Conservation (phyloP, 345 rosid species). For the Carallia brachiata region DNA sequence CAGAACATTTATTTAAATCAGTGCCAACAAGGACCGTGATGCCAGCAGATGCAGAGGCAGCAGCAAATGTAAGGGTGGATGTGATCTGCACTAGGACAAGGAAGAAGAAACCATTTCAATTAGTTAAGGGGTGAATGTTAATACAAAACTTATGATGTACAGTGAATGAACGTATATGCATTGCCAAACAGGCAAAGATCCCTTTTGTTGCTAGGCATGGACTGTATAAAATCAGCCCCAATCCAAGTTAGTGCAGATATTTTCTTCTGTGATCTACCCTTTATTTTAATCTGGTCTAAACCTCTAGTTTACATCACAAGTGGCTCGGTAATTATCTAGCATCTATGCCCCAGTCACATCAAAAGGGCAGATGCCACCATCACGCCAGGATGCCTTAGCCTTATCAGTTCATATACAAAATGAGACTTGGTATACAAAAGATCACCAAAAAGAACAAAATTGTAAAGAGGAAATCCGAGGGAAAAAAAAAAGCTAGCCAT, state of each 20-base stretch:
- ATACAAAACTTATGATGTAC: background rate
- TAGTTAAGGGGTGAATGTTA: background rate
- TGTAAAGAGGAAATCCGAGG: background rate
- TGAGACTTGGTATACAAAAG: no score
- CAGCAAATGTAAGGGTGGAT: constrained; percentile 68
- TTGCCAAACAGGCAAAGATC: background rate
- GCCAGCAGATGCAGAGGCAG: constrained; percentile 79
- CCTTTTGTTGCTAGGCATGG: background rate
- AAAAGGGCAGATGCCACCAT: background rate
- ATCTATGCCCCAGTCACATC: background rate
- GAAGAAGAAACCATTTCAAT: background rate
- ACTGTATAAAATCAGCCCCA: background rate
- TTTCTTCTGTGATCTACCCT: no score
- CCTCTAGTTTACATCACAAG: no score
- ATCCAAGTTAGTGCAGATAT: background rate
- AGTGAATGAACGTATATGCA: background rate
- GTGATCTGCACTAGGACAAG: constrained; percentile 48
- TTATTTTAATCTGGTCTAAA: no score
- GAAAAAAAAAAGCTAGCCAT: background rate
- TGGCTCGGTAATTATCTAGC: background rate
- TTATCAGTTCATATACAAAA: background rate
- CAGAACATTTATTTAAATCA: constrained; percentile 46
- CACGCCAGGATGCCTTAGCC: background rate
- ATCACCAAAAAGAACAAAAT: background rate
- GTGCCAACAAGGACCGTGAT: constrained; percentile 59